A percentile compares a stretch with the other conserved stretches of the same genome.
Evolutionary conservation across 257 asterid species (phyloP).

Genomic region (Nicotiana undulata): DNA sequence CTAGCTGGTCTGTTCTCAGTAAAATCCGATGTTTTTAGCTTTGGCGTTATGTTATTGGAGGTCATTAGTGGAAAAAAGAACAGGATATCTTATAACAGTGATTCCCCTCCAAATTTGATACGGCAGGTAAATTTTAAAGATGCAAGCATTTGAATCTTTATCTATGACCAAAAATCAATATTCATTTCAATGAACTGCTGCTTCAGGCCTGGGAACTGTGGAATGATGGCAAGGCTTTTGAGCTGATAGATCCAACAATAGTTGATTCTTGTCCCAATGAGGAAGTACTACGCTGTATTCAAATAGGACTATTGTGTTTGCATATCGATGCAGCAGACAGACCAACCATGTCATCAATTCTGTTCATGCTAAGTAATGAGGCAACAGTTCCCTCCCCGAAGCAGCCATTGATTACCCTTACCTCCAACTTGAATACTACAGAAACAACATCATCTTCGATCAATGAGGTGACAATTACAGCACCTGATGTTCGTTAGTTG

Average conservation of each 20-base stretch:
- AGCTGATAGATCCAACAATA: slow-evolving; percentile 12
- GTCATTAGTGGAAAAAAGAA: slow-evolving; percentile 12
- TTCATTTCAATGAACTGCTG: background rate
- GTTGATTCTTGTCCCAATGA: background rate
- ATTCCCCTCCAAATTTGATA: background rate
- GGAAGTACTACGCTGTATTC: slow-evolving; percentile 20
- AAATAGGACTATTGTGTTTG: slow-evolving; percentile 28
- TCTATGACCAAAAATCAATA: background rate
- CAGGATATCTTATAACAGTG: background rate
- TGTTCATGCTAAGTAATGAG: slow-evolving; percentile 19
- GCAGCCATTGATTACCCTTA: slow-evolving; percentile 13
- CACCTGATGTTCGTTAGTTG: background rate
- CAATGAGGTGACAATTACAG: slow-evolving; percentile 15
- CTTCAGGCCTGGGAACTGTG: slow-evolving; percentile 29
- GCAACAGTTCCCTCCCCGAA: slow-evolving; percentile 11
- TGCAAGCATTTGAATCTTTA: background rate
- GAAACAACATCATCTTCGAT: slow-evolving; percentile 1
- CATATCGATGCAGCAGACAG: slow-evolving; percentile 18
- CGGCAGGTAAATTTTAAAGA: background rate
- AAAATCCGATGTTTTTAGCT: slow-evolving; percentile 18
- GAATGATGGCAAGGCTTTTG: slow-evolving; percentile 13
- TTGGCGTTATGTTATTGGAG: slow-evolving; percentile 14
- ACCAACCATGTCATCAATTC: slow-evolving; percentile 13
- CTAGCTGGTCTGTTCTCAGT: background rate
- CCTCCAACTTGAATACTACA: background rate